phyloP scores from a whole-genome alignment of 768 basidiomycete species.

The Auriculariales sp. region DNA sequence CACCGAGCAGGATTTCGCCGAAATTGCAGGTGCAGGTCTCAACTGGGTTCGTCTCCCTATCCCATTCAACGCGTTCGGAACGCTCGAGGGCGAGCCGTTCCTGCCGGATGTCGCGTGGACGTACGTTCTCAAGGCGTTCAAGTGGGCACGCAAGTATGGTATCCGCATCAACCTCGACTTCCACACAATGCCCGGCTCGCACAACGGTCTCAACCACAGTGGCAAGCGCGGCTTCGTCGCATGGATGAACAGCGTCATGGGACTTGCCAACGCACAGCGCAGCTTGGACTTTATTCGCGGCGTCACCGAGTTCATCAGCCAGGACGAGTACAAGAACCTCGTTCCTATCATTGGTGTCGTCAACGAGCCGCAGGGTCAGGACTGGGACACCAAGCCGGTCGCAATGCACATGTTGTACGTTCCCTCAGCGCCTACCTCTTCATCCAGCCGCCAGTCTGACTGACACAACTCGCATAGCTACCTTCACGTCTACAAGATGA shows the following conservation, averaged over 20 bases:
- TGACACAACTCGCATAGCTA: conserved; percentile 46
- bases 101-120: conserved; percentile 69
- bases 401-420: conserved; percentile 33
- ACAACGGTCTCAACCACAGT: conserved; percentile 97
- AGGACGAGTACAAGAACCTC: conserved; percentile 70
- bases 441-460: background rate
- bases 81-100: conserved; percentile 65
- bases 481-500: conserved; percentile 65
- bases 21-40: conserved; percentile 86
- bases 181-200: conserved; percentile 66
- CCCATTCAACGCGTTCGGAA: conserved; percentile 88
- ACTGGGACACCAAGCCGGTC: conserved; percentile 21
- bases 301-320: conserved; percentile 82
- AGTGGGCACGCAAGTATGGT: conserved; percentile 96
- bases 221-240: conserved; percentile 35
- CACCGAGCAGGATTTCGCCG: conserved; percentile 88
- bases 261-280: conserved; percentile 84
- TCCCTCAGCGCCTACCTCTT: background rate
- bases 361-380: conserved; percentile 61
- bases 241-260: conserved; percentile 80
- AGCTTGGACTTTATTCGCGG: conserved; percentile 80
- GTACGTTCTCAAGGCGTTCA: conserved; percentile 84
- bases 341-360: conserved; percentile 77
- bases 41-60: conserved; percentile 88
- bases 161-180: conserved; percentile 86